A percentile compares a stretch with the other conserved stretches of the same genome.
phyloP scores from a whole-genome alignment of 202 grass and related monocot genomes.

The Carex arenaria region DNA sequence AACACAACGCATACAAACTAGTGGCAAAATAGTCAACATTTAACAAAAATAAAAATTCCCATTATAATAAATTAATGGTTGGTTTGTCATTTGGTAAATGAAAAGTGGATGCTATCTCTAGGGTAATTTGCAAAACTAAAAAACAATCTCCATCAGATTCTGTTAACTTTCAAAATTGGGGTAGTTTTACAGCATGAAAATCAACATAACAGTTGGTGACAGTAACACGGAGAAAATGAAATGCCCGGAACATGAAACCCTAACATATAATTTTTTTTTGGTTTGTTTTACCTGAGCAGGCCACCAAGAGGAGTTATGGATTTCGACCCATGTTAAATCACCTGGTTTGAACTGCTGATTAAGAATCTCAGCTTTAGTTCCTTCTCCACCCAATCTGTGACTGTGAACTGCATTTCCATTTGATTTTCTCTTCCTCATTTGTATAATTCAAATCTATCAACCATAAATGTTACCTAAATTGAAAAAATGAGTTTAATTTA shows the following conservation, averaged over 20 bases:
- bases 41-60: background rate
- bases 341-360: slow-evolving; percentile 52
- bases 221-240: slow-evolving; percentile 8
- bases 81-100: background rate
- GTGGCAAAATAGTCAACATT: background rate
- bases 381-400: background rate
- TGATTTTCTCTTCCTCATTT: slow-evolving; percentile 9
- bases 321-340: slow-evolving; percentile 76
- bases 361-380: background rate
- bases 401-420: background rate
- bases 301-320: slow-evolving; percentile 59
- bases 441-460: background rate
- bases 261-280: background rate
- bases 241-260: background rate
- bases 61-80: background rate
- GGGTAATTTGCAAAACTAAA: background rate
- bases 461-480: background rate
- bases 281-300: slow-evolving; percentile 69
- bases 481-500: background rate
- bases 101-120: slow-evolving; percentile 1
- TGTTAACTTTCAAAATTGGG: background rate
- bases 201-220: background rate
- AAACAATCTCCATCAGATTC: background rate
- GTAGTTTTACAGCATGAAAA: background rate
- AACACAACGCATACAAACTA: background rate